A percentile compares a stretch with the other conserved stretches of the same genome.
Evolutionary conservation across 108 stramenopile genomes (phyloP).

Genomic region (Nitzschia sp.): DNA sequence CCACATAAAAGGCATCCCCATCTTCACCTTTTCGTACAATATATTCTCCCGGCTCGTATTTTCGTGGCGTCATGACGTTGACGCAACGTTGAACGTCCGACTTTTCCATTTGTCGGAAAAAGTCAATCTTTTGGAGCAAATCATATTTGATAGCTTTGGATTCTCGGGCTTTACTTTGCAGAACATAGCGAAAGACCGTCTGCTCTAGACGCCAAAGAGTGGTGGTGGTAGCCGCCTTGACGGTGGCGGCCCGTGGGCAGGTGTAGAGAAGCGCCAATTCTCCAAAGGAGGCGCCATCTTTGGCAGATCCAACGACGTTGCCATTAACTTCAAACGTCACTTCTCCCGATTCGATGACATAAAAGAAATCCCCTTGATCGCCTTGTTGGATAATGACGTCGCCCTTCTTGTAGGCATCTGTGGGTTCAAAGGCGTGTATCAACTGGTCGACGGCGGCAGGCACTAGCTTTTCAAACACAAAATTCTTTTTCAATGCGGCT

Average conservation of each 20-base stretch:
- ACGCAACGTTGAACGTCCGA: conserved; percentile 43
- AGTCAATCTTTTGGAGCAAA: conserved; percentile 44
- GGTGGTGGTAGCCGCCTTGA: conserved; percentile 35
- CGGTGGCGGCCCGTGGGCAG: conserved; percentile 87
- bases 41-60: conserved; percentile 51
- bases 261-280: conserved; percentile 91
- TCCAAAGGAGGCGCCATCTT: conserved; percentile 72
- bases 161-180: conserved; percentile 44
- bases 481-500: conserved; percentile 52
- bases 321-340: conserved; percentile 61
- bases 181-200: conserved; percentile 60
- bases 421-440: conserved; percentile 52
- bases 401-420: conserved; percentile 25
- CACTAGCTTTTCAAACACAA: conserved; percentile 63
- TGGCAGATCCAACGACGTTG: conserved; percentile 47
- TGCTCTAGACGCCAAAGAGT: conserved; percentile 51
- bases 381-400: conserved; percentile 59
- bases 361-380: conserved; percentile 70
- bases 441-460: conserved; percentile 41
- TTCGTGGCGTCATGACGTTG: conserved; percentile 42
- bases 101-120: conserved; percentile 51
- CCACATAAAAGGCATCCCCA: conserved; percentile 73
- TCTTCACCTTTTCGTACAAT: conserved; percentile 60
- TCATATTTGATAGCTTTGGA: conserved; percentile 8
- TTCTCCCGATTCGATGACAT: conserved; percentile 56